Evolutionary conservation across 768 basidiomycete species (phyloP), one percentile per base, ranked within the genome.

Genomic region (Psilocybe azurescens): DNA sequence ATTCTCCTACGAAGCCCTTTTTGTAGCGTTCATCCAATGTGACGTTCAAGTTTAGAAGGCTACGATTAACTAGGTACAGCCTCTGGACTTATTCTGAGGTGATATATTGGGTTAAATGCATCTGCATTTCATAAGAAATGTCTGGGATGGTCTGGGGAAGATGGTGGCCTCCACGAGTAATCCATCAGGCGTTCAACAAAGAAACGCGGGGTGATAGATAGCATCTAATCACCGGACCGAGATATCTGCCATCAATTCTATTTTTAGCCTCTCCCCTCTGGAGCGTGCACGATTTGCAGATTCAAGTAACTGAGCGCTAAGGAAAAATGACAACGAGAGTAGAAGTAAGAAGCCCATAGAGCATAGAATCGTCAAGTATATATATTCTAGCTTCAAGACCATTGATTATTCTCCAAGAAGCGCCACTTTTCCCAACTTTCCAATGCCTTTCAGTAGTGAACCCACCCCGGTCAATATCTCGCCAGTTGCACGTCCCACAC

Each of bases 1-100:
- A 11, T n/a, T 14, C 41, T 11, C 56, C 56, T n/a, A 62, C 36
- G 30, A 30, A 18, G 39, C 47, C 47, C 11, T 24, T 59, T 29
- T 30, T 59, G 49, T 65, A 65, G 24, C 55, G 48, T 32, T 57
- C 59, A 29, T 65, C 51, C 62, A 64, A 60, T 28, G 53, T 52
- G 11, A 64, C 55, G 39, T 60, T n/a, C n/a, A n/a, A n/a, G n/a
- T n/a, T 54, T 46, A 59, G 54, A 9, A 64, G 29, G 38, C 51
- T n/a, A 9, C 32, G 62, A 52, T 65, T 65, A 29, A 65, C 50
- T 6, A 28, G 24, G 3, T 56, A 55, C 11, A 65, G 55, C 11
- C 36, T 16, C 32, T 58, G 48, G 3, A 61, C 63, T 20, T 61
- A 59, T 39, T 51, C 32, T 13, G 50, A 8, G 18, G 59, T 10